Conservation (phyloP, 1,284 basidiomycete species). For the Stereum hirsutum region DNA sequence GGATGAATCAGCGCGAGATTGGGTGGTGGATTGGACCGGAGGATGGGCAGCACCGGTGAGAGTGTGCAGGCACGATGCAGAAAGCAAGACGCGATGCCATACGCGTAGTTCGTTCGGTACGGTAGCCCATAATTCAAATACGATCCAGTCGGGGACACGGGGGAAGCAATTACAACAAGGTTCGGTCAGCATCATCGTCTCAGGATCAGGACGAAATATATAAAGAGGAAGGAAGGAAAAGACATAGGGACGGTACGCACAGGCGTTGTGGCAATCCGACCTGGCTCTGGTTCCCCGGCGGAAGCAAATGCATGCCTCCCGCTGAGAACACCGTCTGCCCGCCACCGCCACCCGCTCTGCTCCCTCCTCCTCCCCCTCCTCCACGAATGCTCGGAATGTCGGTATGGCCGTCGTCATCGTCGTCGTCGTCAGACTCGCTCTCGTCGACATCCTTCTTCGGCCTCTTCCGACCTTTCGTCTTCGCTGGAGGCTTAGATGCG, state of each 20-base stretch:
- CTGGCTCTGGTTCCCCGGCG: neutral
- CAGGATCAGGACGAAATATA: neutral
- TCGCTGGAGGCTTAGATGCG: neutral
- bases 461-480: neutral
- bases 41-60: too few relatives aligned
- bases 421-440: neutral
- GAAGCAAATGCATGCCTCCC: neutral
- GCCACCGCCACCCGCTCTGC: neutral
- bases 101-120: too few relatives aligned
- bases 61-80: too few relatives aligned
- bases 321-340: neutral
- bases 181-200: neutral
- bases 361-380: neutral
- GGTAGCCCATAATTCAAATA: too few relatives aligned
- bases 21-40: too few relatives aligned
- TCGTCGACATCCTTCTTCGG: neutral
- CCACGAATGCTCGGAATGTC: neutral
- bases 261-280: constrained; percentile 1
- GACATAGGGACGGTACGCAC: neutral
- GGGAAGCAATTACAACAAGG: neutral
- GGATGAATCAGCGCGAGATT: too few relatives aligned
- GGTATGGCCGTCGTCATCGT: neutral
- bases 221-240: neutral
- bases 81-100: too few relatives aligned
- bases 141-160: neutral